Base-by-base conservation (phyloP, 352 stramenopile genomes). In the Pythium guiyangense region DNA sequence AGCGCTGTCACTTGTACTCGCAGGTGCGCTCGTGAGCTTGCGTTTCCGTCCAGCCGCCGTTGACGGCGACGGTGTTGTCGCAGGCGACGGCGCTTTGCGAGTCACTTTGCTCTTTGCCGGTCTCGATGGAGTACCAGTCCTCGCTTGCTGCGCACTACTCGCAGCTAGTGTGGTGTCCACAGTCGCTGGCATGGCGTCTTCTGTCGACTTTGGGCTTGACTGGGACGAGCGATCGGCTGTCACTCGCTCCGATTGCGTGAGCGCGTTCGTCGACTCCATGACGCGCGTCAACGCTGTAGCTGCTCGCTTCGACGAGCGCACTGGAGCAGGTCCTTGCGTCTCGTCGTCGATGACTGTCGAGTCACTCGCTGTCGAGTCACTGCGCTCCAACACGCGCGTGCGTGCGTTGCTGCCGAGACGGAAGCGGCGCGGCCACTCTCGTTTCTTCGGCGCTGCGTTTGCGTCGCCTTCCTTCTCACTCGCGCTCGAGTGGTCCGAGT, bases 371-470 rank as follows among this genome's bases (percentile, higher is more conserved):
- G 46, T 54, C 12, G 27, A 18, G 26, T 69, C 66, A 3, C 29
- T 29, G 5, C 42, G 39, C 27, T 63, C 57, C 2, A 15, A 43
- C 18, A 20, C 25, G 35, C 25, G 35, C 27, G 50, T 50, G 49
- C n/a, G n/a, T n/a, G n/a, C n/a, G n/a, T n/a, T 27, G 14, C 25
- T 27, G 12, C 22, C 56, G 34, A 57, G 52, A 10, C 64, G 62
- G 42, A 62, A 60, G 31, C 67, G 67, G 44, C 73, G 73, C 42
- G 50, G 25, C n/a, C 58, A 64, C n/a, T 49, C 14, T 18, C n/a
- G 29, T 27, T 40, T 31, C n/a, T 42, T 55, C 45, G 43, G 9
- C 37, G 37, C 37, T 17, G 37, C 12, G 10, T 11, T 34, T 34
- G 29, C 9, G 6, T 39, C 47, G 6, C 39, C 31, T 29, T 52